Evolutionary conservation across 1,284 basidiomycete genomes (phyloP).

Genomic region (Boletus sp.): DNA sequence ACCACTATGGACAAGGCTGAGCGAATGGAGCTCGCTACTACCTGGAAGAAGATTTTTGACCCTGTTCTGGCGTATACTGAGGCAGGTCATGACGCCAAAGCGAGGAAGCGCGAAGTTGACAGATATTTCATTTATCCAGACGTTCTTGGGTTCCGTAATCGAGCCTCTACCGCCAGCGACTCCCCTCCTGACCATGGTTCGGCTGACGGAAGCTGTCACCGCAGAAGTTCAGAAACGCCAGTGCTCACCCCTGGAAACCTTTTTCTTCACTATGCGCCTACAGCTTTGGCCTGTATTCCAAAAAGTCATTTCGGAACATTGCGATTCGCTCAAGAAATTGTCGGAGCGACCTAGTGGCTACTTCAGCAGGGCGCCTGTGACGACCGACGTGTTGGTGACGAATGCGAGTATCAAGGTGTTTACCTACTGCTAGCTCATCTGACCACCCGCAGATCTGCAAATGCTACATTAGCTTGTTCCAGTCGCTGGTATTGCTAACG

Average conservation of each 20-base stretch:
- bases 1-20: slow-evolving; percentile 52
- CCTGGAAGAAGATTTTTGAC: slow-evolving; percentile 91
- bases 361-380: slow-evolving; percentile 58
- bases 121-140: slow-evolving; percentile 38
- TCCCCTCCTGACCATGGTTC: slow-evolving; percentile 83
- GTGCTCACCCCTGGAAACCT: slow-evolving; percentile 75
- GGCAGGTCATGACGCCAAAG: slow-evolving; percentile 38
- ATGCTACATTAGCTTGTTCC: slow-evolving; percentile 76
- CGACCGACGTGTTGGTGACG: slow-evolving; percentile 66
- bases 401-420: slow-evolving; percentile 42
- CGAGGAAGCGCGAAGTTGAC: slow-evolving; percentile 1
- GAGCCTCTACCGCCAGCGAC: slow-evolving; percentile 70
- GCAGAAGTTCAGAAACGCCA: slow-evolving; percentile 69
- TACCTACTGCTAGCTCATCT: slow-evolving; percentile 1
- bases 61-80: slow-evolving; percentile 82
- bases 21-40: slow-evolving; percentile 48
- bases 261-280: slow-evolving; percentile 74
- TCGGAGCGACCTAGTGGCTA: slow-evolving; percentile 67
- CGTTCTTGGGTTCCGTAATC: slow-evolving; percentile 59
- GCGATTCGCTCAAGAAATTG: slow-evolving; percentile 76
- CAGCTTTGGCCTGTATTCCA: slow-evolving; percentile 91
- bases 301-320: slow-evolving; percentile 80
- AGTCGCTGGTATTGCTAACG: slow-evolving; percentile 74
- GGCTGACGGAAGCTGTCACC: slow-evolving; percentile 77
- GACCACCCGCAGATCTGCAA: slow-evolving; percentile 43